Base-by-base conservation (phyloP, 1,139 yeast species). In the Hyphopichia burtonii region DNA sequence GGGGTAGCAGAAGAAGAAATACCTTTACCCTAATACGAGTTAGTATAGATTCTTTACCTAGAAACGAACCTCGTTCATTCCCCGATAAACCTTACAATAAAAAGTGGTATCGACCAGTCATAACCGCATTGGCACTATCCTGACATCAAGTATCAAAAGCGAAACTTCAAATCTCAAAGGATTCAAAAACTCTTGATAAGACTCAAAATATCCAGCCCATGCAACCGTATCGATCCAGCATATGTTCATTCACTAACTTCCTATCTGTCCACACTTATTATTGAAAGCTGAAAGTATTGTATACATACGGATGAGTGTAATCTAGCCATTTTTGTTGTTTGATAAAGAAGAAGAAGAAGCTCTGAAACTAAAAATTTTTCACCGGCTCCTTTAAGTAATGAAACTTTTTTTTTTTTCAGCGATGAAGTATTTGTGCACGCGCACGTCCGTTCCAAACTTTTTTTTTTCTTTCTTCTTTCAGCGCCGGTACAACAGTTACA, bases 1-100 rank as follows among this genome's bases (percentile, higher is more conserved):
- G 99, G 99, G 76, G 91, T 81, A 71, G 99, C 96, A 72, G 99
- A 90, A 67, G 97, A 84, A 67, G 98, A 88, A 71, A 94, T 94
- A 80, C 99, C 99, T 81, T 94, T 94, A 79, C 99, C 99, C 94
- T 31, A 18, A 63, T 56, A 51, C 46, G 44, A 40, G 73, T 68
- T 68, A 68, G 74, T 68, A 66, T 40, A 44, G 7, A n/a, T n/a
- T n/a, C n/a, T n/a, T n/a, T n/a, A n/a, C n/a, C n/a, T n/a, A n/a
- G n/a, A n/a, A n/a, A n/a, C n/a, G n/a, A n/a, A n/a, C n/a, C n/a
- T n/a, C n/a, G n/a, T n/a, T n/a, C n/a, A n/a, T n/a, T n/a, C n/a
- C n/a, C n/a, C n/a, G n/a, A n/a, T n/a, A n/a, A n/a, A n/a, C n/a
- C n/a, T n/a, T n/a, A n/a, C n/a, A 31, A 38, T 39, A 34, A 36